Conservation (phyloP, 169 alveolate species). For the Cryptosporidium ubiquitum region DNA sequence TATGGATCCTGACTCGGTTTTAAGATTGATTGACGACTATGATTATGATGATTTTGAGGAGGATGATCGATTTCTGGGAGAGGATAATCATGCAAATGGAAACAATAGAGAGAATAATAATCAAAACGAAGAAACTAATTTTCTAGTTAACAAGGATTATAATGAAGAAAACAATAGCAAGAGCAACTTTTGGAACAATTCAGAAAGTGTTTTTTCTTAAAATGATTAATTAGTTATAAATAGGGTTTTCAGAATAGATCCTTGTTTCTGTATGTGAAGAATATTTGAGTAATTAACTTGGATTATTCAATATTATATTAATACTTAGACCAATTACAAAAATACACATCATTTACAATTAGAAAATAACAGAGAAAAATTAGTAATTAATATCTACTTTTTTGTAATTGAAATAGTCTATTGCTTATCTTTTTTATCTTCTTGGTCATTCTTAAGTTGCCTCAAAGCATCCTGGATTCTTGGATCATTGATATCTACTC, state of each 20-base stretch:
- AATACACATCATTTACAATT: background rate
- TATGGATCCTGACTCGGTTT: constrained; percentile 45
- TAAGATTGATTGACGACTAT: constrained; percentile 16
- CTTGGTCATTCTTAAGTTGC: constrained; percentile 35
- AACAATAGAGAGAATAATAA: background rate
- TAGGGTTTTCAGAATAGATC: background rate
- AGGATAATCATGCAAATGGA: background rate
- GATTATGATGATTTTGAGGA: constrained; percentile 19
- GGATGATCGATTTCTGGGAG: background rate
- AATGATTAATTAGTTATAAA: background rate
- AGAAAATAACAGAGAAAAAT: background rate
- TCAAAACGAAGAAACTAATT: background rate
- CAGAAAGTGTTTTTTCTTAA: background rate
- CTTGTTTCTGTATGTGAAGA: background rate
- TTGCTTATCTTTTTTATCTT: constrained; percentile 62
- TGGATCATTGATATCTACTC: constrained; percentile 79
- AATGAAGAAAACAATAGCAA: background rate
- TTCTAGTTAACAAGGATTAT: background rate
- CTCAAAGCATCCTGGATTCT: constrained; percentile 77
- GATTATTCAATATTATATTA: no score
- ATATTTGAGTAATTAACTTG: no score
- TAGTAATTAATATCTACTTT: background rate
- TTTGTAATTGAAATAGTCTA: background rate
- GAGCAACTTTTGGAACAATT: constrained; percentile 3
- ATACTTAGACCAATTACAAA: no score